These are phyloP conservation scores for Russula compacta DNA, from an alignment of 768 basidiomycete genomes.

Conservation along the genomic window DNA sequence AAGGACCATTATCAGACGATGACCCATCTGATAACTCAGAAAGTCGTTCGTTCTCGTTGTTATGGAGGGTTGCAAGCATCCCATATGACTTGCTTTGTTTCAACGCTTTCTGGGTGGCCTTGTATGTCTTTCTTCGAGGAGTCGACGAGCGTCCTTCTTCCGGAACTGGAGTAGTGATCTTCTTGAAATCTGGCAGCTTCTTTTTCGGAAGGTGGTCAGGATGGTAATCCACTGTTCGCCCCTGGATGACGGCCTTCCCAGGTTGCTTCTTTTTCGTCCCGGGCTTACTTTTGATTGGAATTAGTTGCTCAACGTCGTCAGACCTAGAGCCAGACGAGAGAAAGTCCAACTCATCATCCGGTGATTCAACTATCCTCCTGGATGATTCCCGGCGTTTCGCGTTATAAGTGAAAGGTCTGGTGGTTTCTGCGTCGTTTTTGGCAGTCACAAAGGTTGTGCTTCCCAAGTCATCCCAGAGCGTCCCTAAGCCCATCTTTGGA, in stretches of 20 bases:
- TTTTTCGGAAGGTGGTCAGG: background rate
- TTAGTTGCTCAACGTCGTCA: background rate
- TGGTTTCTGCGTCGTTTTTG: background rate
- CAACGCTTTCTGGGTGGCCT: background rate
- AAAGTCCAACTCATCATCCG: conserved; percentile 14
- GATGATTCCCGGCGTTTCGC: background rate
- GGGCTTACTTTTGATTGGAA: background rate
- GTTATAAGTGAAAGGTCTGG: background rate
- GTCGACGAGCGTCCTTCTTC: conserved; percentile 6
- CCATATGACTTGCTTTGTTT: background rate
- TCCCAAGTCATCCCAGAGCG: conserved; percentile 15
- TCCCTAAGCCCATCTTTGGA: background rate
- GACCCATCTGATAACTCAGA: background rate
- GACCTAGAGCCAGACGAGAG: conserved; percentile 13
- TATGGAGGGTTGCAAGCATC: background rate
- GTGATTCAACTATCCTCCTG: background rate
- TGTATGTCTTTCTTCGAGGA: background rate
- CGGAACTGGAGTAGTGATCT: background rate
- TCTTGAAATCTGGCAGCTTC: conserved; percentile 17
- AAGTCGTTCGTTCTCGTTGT: conserved; percentile 3
- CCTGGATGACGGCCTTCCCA: background rate
- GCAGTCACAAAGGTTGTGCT: conserved; percentile 3
- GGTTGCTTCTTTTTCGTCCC: background rate
- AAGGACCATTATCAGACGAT: conserved; percentile 3
- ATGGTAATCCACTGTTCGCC: background rate